These are phyloP conservation scores for Ilyonectria robusta DNA, from an alignment of 2,329 filamentous ascomycete genomes.

Conservation along the genomic window DNA sequence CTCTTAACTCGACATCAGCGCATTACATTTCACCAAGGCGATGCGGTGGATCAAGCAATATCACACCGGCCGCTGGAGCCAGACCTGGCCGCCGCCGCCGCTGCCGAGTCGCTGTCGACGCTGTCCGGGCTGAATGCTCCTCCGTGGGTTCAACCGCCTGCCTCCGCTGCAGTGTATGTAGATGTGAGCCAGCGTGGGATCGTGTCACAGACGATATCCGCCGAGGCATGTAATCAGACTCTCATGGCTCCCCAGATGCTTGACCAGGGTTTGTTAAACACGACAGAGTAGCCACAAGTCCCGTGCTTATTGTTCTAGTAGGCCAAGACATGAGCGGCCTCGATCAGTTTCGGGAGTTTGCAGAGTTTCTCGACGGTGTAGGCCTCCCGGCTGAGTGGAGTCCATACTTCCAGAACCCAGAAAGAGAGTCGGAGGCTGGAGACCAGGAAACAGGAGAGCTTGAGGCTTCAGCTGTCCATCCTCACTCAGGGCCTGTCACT, in stretches of 20 bases:
- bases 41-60: constrained; percentile 31
- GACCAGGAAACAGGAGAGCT: constrained; percentile 36
- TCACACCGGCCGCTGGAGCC: constrained; percentile 43
- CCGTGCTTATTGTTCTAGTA: neutral
- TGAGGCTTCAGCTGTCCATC: constrained; percentile 24
- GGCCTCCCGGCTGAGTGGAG: constrained; percentile 57
- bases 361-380: constrained; percentile 55
- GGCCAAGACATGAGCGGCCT: constrained; percentile 34
- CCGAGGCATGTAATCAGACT: constrained; percentile 21
- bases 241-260: constrained; percentile 36
- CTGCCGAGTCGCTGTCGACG: constrained; percentile 11
- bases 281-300: neutral
- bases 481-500: constrained; percentile 5
- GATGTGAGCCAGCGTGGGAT: constrained; percentile 33
- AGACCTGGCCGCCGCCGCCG: constrained; percentile 16
- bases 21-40: constrained; percentile 53
- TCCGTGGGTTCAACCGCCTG: constrained; percentile 20
- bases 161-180: neutral
- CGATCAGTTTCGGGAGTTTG: constrained; percentile 56
- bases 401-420: constrained; percentile 52
- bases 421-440: constrained; percentile 19
- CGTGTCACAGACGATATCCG: constrained; percentile 11
- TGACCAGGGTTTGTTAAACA: constrained; percentile 46
- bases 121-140: constrained; percentile 22
- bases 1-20: constrained; percentile 61